phyloP scores from a whole-genome alignment of 2,329 filamentous ascomycete species.

The Trichoderma oligosporum region DNA sequence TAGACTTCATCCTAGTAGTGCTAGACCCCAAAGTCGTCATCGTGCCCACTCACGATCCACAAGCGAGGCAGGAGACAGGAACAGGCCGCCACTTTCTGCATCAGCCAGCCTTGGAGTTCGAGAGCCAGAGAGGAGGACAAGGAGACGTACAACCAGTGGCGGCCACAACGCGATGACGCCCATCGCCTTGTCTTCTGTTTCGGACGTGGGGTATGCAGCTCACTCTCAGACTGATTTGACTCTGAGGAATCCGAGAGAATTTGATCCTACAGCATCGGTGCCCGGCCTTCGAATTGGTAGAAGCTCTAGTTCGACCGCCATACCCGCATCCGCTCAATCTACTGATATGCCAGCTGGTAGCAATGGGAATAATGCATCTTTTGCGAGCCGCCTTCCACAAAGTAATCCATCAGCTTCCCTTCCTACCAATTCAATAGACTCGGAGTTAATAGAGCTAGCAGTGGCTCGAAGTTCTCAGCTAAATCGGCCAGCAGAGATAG shows the following conservation, averaged over 20 bases:
- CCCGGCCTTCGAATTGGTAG: conserved; percentile 34
- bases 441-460: conserved; percentile 22
- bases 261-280: conserved; percentile 39
- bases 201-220: conserved; percentile 48
- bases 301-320: conserved; percentile 39
- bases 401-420: conserved; percentile 21
- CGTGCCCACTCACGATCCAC: conserved; percentile 45
- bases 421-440: neutral
- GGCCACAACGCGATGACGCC: conserved; percentile 54
- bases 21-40: conserved; percentile 32
- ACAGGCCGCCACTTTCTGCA: conserved; percentile 44
- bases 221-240: conserved; percentile 64
- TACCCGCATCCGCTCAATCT: conserved; percentile 27
- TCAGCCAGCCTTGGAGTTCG: conserved; percentile 33
- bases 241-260: conserved; percentile 39
- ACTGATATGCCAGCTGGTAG: conserved; percentile 23
- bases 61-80: conserved; percentile 48
- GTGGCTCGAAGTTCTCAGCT: conserved; percentile 26
- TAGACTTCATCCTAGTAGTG: conserved; percentile 29
- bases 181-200: conserved; percentile 38
- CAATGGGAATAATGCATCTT: conserved; percentile 32
- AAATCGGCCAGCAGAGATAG: conserved; percentile 40
- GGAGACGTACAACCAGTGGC: conserved; percentile 52
- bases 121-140: conserved; percentile 30
- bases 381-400: conserved; percentile 36